A percentile compares a stretch with the other conserved stretches of the same genome.
Evolutionary conservation across 257 asterid species (phyloP).

Genomic region (Scutellaria galericulata): DNA sequence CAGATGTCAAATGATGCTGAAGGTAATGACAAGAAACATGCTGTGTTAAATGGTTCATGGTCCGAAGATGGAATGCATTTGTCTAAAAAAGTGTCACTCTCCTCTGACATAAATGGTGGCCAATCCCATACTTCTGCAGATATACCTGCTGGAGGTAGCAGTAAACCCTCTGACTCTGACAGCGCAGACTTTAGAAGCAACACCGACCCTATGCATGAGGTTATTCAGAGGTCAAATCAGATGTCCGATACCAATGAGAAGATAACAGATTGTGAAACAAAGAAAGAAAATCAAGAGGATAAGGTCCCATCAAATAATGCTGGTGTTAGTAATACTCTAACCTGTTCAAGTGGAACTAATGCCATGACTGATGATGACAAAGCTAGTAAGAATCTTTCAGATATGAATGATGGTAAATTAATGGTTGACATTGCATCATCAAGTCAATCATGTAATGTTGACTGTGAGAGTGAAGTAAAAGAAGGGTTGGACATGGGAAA

Average conservation of each 20-base stretch:
- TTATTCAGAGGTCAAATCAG: constrained; percentile 43
- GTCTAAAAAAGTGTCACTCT: constrained; percentile 32
- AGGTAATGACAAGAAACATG: constrained; percentile 43
- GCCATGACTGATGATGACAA: constrained; percentile 34
- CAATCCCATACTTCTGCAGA: constrained; percentile 43
- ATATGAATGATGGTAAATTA: constrained; percentile 34
- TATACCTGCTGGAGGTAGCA: constrained; percentile 31
- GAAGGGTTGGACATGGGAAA: constrained; percentile 35
- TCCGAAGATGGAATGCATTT: constrained; percentile 37
- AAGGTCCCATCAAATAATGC: constrained; percentile 29
- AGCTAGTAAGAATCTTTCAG: constrained; percentile 23
- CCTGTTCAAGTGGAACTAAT: constrained; percentile 33
- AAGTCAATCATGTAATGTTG: constrained; percentile 25
- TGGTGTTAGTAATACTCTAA: constrained; percentile 30
- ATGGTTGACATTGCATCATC: constrained; percentile 37
- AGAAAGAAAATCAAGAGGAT: constrained; percentile 39
- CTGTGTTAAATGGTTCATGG: constrained; percentile 39
- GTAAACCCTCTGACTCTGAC: constrained; percentile 33
- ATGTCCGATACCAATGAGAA: constrained; percentile 34
- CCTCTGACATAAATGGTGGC: constrained; percentile 42
- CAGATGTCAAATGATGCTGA: constrained; percentile 37
- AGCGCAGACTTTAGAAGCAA: constrained; percentile 36
- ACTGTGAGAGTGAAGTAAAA: constrained; percentile 31
- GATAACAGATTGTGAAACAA: constrained; percentile 37
- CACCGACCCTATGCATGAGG: constrained; percentile 37